Evolutionary conservation across 2,329 filamentous ascomycete genomes (phyloP).

Genomic region (Penicillium sp.): DNA sequence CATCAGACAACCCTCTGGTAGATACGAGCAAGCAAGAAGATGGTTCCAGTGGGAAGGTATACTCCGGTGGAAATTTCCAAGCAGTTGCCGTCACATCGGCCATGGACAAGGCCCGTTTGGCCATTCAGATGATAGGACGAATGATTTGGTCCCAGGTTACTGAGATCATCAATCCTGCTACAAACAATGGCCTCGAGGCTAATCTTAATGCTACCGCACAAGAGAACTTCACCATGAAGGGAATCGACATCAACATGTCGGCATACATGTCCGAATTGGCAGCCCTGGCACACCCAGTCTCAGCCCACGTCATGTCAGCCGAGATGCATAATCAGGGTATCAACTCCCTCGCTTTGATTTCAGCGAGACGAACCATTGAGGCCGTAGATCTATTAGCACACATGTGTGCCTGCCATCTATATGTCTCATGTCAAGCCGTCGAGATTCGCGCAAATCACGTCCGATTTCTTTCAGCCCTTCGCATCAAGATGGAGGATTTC

Average conservation of each 20-base stretch:
- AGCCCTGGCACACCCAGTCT: constrained; percentile 61
- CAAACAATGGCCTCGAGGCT: constrained; percentile 62
- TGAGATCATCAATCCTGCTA: constrained; percentile 60
- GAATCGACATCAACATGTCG: constrained; percentile 64
- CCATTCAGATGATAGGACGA: constrained; percentile 57
- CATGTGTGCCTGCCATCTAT: constrained; percentile 56
- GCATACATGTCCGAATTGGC: constrained; percentile 62
- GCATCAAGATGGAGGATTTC: constrained; percentile 3
- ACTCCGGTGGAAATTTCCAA: constrained; percentile 68
- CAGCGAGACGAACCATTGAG: constrained; percentile 56
- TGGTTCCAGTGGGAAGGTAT: constrained; percentile 39
- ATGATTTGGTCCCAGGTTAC: constrained; percentile 63
- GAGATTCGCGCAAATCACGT: constrained; percentile 45
- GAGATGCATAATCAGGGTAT: constrained; percentile 67
- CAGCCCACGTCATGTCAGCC: constrained; percentile 61
- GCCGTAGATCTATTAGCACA: constrained; percentile 57
- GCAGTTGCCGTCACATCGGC: constrained; percentile 61
- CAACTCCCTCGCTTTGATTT: constrained; percentile 63
- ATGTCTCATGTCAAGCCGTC: constrained; percentile 59
- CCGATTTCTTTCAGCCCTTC: constrained; percentile 13
- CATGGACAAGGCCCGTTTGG: constrained; percentile 58
- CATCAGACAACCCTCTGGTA: constrained; percentile 65
- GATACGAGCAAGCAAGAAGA: constrained; percentile 36
- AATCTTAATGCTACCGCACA: constrained; percentile 60
- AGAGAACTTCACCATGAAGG: constrained; percentile 60